These are phyloP conservation scores for Cyclanthera cordifolia DNA, from an alignment of 306 rosid species.

Conservation along the genomic window DNA sequence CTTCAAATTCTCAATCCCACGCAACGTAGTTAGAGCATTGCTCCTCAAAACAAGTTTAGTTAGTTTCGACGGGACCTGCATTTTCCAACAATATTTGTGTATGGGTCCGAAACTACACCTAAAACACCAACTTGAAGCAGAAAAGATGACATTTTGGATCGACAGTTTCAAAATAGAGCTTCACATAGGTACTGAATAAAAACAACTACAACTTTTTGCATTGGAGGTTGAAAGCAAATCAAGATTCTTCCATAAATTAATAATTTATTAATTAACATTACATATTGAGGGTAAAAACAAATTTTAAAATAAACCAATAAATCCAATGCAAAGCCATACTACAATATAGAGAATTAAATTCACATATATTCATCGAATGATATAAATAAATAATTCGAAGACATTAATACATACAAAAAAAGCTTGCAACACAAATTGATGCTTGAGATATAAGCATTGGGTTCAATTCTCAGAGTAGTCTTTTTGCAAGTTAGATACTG, in stretches of 20 bases:
- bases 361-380: background rate
- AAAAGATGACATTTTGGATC: background rate
- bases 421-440: background rate
- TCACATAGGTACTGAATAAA: background rate
- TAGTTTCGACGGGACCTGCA: slow-evolving; percentile 80
- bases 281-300: background rate
- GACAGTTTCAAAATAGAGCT: background rate
- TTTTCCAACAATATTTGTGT: slow-evolving; percentile 45
- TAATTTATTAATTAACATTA: background rate
- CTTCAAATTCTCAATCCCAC: slow-evolving; percentile 97
- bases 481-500: background rate
- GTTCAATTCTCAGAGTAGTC: background rate
- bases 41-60: slow-evolving; percentile 96
- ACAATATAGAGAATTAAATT: background rate
- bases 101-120: slow-evolving; percentile 42
- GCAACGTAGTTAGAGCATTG: slow-evolving; percentile 90
- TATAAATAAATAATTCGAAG: background rate
- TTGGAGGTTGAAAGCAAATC: background rate
- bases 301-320: background rate
- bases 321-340: background rate
- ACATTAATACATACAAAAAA: background rate
- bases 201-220: background rate
- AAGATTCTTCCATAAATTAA: background rate
- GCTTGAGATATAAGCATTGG: background rate
- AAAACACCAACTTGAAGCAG: slow-evolving; percentile 18